Percentiles rank a stretch among this genome's conserved stretches.
Conservation (phyloP, 2,329 filamentous ascomycete species). For the Colletotrichum somersetense region DNA sequence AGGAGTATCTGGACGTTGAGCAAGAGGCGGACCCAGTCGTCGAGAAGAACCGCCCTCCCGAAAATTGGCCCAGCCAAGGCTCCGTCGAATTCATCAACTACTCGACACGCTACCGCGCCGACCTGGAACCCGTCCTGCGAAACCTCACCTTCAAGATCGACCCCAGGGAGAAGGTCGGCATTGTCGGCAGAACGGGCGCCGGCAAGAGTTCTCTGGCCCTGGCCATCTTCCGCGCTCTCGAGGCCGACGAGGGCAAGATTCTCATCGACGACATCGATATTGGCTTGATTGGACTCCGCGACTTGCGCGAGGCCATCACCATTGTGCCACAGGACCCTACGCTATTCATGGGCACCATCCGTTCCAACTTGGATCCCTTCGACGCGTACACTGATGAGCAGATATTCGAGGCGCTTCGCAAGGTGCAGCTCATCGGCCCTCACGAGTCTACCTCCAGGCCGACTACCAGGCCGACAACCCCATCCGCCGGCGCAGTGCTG, state of each 20-base stretch:
- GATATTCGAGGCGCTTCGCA: conserved; percentile 86
- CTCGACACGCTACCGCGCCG: conserved; percentile 87
- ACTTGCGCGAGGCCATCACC: conserved; percentile 92
- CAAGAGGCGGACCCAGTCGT: conserved; percentile 88
- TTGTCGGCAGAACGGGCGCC: conserved; percentile 94
- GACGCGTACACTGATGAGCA: conserved; percentile 88
- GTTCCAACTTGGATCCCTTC: conserved; percentile 95
- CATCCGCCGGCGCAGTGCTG: conserved; percentile 42
- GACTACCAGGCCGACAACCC: conserved; percentile 44
- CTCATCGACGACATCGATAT: conserved; percentile 93
- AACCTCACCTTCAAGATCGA: conserved; percentile 88
- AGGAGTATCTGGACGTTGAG: conserved; percentile 96
- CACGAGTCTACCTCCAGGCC: conserved; percentile 59
- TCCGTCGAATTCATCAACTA: conserved; percentile 90
- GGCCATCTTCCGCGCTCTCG: conserved; percentile 92
- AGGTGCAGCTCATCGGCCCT: conserved; percentile 86
- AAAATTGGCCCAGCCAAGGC: conserved; percentile 88
- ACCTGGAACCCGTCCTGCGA: conserved; percentile 88
- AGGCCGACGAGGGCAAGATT: conserved; percentile 91
- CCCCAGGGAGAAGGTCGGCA: conserved; percentile 91
- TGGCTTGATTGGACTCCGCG: conserved; percentile 88
- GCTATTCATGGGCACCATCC: conserved; percentile 90
- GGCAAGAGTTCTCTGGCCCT: conserved; percentile 96
- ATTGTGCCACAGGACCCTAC: conserved; percentile 99
- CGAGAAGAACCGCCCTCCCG: conserved; percentile 80